These are phyloP conservation scores for Croton laevigatus DNA, from an alignment of 441 rosid genomes.

Conservation along the genomic window DNA sequence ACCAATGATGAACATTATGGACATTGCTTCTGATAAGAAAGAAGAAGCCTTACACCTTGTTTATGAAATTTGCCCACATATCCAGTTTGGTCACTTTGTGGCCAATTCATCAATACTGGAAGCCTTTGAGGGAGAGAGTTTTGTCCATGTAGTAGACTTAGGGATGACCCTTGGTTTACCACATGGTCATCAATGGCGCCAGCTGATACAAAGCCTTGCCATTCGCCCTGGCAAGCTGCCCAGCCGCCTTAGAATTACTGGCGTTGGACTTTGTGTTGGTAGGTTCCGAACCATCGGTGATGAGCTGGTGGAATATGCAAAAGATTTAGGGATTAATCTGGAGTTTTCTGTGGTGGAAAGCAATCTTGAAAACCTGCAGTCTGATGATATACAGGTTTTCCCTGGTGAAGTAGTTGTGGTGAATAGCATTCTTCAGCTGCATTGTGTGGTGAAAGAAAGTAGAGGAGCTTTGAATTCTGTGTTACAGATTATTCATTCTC, in stretches of 20 bases:
- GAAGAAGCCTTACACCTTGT: slow-evolving; percentile 57
- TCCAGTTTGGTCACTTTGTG: slow-evolving; percentile 55
- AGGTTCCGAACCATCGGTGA: slow-evolving; percentile 38
- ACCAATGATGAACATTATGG: slow-evolving; percentile 39
- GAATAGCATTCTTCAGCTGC: slow-evolving; percentile 63
- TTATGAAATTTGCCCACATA: slow-evolving; percentile 57
- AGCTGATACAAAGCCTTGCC: slow-evolving; percentile 52
- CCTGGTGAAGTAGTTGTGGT: slow-evolving; percentile 51
- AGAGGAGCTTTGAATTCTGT: slow-evolving; percentile 60
- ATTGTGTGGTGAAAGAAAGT: slow-evolving; percentile 66
- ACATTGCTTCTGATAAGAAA: slow-evolving; percentile 36
- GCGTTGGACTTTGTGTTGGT: slow-evolving; percentile 37
- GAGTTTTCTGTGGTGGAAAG: slow-evolving; percentile 47
- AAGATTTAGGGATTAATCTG: slow-evolving; percentile 33
- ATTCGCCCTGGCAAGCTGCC: slow-evolving; percentile 37
- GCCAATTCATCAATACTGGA: slow-evolving; percentile 59
- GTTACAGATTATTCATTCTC: slow-evolving; percentile 46
- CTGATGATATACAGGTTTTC: slow-evolving; percentile 33
- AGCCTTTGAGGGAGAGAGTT: slow-evolving; percentile 82
- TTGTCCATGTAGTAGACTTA: slow-evolving; percentile 57
- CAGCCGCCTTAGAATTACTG: slow-evolving; percentile 44
- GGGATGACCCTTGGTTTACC: slow-evolving; percentile 62
- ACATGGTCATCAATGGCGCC: slow-evolving; percentile 55
- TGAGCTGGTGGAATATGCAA: slow-evolving; percentile 41
- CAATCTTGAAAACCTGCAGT: slow-evolving; percentile 41